phyloP scores from a whole-genome alignment of 495 filamentous ascomycete genomes.

The Rostrohypoxylon terebratum region DNA sequence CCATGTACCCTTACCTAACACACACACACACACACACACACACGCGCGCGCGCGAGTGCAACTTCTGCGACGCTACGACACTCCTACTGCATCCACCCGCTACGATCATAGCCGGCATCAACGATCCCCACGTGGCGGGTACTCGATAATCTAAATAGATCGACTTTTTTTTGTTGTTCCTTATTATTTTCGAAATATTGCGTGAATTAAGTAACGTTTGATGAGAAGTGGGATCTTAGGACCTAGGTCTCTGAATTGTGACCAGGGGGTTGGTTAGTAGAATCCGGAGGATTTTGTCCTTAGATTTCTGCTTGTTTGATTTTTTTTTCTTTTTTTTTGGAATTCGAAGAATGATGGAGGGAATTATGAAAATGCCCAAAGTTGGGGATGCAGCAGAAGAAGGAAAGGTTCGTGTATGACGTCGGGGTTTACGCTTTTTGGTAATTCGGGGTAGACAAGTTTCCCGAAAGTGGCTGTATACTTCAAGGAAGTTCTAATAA shows the following conservation, averaged over 20 bases:
- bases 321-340: neutral
- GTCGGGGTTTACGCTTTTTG: neutral
- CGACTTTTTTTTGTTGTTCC: neutral
- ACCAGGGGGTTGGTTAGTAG: neutral
- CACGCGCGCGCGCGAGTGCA: too few relatives aligned
- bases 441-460: neutral
- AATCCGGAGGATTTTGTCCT: neutral
- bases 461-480: neutral
- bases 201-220: neutral
- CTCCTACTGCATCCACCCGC: constrained; percentile 18
- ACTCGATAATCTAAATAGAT: constrained; percentile 12
- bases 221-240: neutral
- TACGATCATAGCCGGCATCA: constrained; percentile 23
- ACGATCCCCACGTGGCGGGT: constrained; percentile 29
- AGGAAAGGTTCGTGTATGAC: neutral
- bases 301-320: too few relatives aligned
- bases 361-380: neutral
- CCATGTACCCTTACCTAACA: neutral
- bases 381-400: neutral
- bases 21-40: too few relatives aligned
- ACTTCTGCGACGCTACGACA: too few relatives aligned
- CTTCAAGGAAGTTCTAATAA: too few relatives aligned
- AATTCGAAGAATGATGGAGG: neutral
- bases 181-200: constrained; percentile 7
- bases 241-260: neutral